phyloP scores from a whole-genome alignment of 768 basidiomycete genomes.

The Boletus sp. region DNA sequence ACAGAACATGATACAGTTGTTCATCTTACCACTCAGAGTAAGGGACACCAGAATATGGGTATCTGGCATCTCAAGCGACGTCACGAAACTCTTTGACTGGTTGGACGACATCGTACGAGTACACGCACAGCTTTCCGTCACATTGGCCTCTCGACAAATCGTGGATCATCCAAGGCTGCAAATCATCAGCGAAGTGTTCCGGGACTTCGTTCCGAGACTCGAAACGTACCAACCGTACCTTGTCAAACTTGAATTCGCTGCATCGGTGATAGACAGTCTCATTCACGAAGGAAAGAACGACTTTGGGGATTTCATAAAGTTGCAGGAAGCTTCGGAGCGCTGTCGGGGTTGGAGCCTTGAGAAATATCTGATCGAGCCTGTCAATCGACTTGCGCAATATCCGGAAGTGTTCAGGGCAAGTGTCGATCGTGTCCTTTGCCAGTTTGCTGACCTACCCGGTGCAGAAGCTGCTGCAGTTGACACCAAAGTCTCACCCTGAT shows the following conservation, averaged over 20 bases:
- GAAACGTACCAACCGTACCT: slow-evolving; percentile 89
- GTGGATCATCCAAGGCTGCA: slow-evolving; percentile 44
- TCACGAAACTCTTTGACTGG: slow-evolving; percentile 80
- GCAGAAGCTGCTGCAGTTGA: slow-evolving; percentile 67
- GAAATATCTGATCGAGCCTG: slow-evolving; percentile 70
- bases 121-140: slow-evolving; percentile 59
- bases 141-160: slow-evolving; percentile 42
- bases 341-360: slow-evolving; percentile 64
- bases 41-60: slow-evolving; percentile 75
- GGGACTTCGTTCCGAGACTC: slow-evolving; percentile 58
- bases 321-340: slow-evolving; percentile 55
- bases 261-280: slow-evolving; percentile 48
- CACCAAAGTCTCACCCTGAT: slow-evolving; percentile 67
- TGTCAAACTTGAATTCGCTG: slow-evolving; percentile 62
- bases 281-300: slow-evolving; percentile 53
- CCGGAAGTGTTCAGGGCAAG: slow-evolving; percentile 72
- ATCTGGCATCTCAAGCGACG: slow-evolving; percentile 66
- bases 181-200: slow-evolving; percentile 55
- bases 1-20: slow-evolving; percentile 62
- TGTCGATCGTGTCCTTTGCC: slow-evolving; percentile 1
- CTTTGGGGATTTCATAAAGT: slow-evolving; percentile 79
- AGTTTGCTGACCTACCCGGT: slow-evolving; percentile 4
- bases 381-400: slow-evolving; percentile 67
- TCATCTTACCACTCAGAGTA: slow-evolving; percentile 73
- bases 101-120: slow-evolving; percentile 82